Conservation (phyloP, 345 rosid genomes). For the Ceriops decandra region DNA sequence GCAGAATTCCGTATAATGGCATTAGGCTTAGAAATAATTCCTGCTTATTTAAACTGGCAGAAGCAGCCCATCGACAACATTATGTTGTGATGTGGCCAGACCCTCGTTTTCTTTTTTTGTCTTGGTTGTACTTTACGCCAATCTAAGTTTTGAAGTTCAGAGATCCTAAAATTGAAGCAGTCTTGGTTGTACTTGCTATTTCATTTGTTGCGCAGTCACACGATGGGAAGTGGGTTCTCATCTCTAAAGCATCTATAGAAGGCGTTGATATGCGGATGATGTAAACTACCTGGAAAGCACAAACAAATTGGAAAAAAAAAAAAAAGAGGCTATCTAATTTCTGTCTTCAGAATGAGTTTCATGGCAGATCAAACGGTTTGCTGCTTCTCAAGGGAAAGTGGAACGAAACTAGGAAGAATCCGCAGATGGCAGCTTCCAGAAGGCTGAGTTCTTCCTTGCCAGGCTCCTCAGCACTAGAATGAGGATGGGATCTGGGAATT, state of each 20-base stretch:
- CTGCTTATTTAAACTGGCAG: neutral
- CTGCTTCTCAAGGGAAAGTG: conserved; percentile 15
- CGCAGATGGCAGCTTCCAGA: neutral
- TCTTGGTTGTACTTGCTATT: too few relatives aligned
- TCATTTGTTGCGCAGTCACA: too few relatives aligned
- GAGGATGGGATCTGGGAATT: conserved; percentile 3
- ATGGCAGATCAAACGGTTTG: neutral
- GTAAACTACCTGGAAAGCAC: too few relatives aligned
- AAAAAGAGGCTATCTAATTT: neutral
- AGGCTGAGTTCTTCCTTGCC: neutral
- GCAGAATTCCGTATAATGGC: neutral
- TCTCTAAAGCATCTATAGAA: too few relatives aligned
- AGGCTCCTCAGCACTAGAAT: neutral
- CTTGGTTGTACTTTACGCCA: too few relatives aligned
- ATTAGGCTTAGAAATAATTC: neutral
- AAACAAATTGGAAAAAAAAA: neutral
- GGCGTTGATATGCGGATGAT: too few relatives aligned
- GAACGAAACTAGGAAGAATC: neutral
- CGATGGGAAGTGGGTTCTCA: too few relatives aligned
- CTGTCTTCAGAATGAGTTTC: too few relatives aligned
- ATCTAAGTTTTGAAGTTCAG: too few relatives aligned
- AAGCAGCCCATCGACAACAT: neutral
- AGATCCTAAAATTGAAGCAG: too few relatives aligned
- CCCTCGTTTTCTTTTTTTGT: too few relatives aligned
- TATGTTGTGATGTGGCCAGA: too few relatives aligned